Evolutionary conservation across 129 eudicot species (phyloP).

Genomic region (Arctium minus): DNA sequence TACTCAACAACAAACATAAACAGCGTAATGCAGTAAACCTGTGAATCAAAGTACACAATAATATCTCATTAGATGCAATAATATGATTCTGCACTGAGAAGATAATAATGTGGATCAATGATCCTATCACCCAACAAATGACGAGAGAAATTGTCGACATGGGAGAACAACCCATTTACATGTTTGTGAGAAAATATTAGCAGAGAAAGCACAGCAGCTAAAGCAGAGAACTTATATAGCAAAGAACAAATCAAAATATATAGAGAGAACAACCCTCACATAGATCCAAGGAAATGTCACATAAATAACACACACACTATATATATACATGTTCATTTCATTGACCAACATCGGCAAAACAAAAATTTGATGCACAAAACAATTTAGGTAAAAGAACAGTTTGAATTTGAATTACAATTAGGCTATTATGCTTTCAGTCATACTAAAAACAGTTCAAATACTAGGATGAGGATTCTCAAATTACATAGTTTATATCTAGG

Average conservation of each 20-base stretch:
- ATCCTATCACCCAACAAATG: background rate
- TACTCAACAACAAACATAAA: background rate
- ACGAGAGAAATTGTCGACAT: background rate
- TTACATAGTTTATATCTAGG: background rate
- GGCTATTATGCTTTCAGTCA: background rate
- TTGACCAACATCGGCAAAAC: background rate
- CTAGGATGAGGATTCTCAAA: background rate
- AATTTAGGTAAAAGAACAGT: background rate
- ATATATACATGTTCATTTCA: background rate
- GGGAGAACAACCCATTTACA: background rate
- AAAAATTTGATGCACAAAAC: background rate
- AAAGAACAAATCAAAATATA: constrained; percentile 7
- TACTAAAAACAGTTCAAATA: background rate
- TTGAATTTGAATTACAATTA: background rate
- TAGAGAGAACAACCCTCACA: background rate
- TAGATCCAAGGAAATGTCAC: background rate
- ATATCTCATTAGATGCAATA: constrained; percentile 2
- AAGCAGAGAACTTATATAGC: background rate
- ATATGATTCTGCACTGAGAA: background rate
- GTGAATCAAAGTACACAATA: constrained; percentile 10
- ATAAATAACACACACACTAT: background rate
- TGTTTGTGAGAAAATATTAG: background rate
- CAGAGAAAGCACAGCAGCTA: background rate
- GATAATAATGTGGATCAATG: background rate
- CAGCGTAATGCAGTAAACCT: constrained; percentile 1